Percentiles rank a stretch among this genome's conserved stretches.
Conservation (phyloP, 129 eudicot species). For the Ambrosia trifida region DNA sequence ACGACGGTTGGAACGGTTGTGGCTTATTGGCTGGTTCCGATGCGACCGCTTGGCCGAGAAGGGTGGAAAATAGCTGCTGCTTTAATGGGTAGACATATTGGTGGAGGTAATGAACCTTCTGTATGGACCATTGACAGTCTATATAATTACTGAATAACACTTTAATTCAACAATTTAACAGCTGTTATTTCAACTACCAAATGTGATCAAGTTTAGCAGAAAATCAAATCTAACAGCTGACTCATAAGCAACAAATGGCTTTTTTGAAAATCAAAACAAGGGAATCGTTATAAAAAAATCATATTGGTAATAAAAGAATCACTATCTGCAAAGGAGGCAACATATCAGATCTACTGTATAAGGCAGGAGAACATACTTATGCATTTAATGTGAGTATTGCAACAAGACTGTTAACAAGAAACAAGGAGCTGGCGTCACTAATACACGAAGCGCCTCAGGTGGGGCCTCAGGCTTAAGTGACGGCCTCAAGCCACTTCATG, state of each 20-base stretch:
- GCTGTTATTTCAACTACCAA: neutral
- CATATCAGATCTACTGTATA: neutral
- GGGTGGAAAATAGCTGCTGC: conserved; percentile 98
- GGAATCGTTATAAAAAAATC: neutral
- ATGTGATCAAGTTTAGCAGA: neutral
- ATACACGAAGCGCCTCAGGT: neutral
- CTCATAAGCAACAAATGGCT: neutral
- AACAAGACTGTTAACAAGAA: conserved; percentile 1
- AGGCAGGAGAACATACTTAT: neutral
- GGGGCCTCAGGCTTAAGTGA: neutral
- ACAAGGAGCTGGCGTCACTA: neutral
- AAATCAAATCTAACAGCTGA: neutral
- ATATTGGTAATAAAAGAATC: neutral
- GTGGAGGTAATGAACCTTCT: conserved; percentile 64
- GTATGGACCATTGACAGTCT: neutral
- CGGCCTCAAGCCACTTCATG: neutral
- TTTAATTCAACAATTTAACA: conserved; percentile 6
- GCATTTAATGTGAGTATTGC: neutral
- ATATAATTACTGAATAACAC: neutral
- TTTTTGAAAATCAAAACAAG: neutral
- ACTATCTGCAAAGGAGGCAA: neutral
- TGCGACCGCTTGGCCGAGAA: conserved; percentile 82
- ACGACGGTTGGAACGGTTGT: conserved; percentile 74
- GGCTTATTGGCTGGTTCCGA: conserved; percentile 80
- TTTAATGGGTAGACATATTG: conserved; percentile 95